A percentile compares a stretch with the other conserved stretches of the same genome.
These are phyloP conservation scores for Clonostachys sp. DNA, from an alignment of 2,329 filamentous ascomycete genomes.

Conservation along the genomic window DNA sequence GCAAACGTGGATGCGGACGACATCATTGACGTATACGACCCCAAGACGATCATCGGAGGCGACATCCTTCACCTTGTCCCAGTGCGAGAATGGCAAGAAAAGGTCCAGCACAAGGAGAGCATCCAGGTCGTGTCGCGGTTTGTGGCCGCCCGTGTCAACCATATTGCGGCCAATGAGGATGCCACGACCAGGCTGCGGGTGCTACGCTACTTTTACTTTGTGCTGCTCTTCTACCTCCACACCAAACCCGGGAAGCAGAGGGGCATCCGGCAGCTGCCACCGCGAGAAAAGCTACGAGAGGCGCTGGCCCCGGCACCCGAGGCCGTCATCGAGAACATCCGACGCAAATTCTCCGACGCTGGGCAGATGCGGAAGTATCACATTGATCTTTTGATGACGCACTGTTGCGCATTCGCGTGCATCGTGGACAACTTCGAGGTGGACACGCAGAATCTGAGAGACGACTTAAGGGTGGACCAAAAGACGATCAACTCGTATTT, in stretches of 20 bases:
- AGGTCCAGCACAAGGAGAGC: slow-evolving; percentile 51
- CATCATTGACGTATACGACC: slow-evolving; percentile 69
- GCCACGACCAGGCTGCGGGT: slow-evolving; percentile 50
- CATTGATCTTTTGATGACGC: slow-evolving; percentile 66
- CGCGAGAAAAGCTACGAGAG: slow-evolving; percentile 56
- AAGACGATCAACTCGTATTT: slow-evolving; percentile 70
- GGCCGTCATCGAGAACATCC: slow-evolving; percentile 60
- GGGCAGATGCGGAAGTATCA: slow-evolving; percentile 68
- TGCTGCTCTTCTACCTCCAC: slow-evolving; percentile 47
- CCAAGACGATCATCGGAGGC: slow-evolving; percentile 59
- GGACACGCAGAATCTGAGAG: slow-evolving; percentile 63
- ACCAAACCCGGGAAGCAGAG: slow-evolving; percentile 40
- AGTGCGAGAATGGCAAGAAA: slow-evolving; percentile 71
- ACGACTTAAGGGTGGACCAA: slow-evolving; percentile 69
- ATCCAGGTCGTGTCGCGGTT: slow-evolving; percentile 57
- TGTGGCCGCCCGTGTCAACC: slow-evolving; percentile 58
- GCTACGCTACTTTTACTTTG: slow-evolving; percentile 54
- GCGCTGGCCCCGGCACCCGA: slow-evolving; percentile 53
- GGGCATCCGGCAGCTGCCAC: slow-evolving; percentile 47
- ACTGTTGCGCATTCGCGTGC: slow-evolving; percentile 67
- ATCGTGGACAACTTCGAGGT: slow-evolving; percentile 71
- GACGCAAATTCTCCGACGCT: slow-evolving; percentile 63
- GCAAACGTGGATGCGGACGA: slow-evolving; percentile 63
- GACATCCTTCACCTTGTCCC: slow-evolving; percentile 65
- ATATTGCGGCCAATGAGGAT: slow-evolving; percentile 47